These are phyloP conservation scores for Taphrina sp. DNA, from an alignment of 1,139 yeast species.

Conservation along the genomic window DNA sequence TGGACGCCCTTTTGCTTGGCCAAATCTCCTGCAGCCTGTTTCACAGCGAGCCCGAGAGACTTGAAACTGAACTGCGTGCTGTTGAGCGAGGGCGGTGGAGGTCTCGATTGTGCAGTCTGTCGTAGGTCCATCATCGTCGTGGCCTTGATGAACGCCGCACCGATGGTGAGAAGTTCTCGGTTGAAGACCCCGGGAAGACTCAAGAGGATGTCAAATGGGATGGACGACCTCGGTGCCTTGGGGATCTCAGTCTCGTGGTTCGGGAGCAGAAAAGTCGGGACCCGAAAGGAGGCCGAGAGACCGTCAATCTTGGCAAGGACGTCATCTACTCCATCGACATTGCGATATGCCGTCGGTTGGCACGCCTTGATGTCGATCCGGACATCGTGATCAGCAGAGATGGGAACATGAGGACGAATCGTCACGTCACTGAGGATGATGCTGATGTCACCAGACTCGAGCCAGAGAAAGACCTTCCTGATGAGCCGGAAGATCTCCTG, in stretches of 20 bases:
- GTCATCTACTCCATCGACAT: conserved; percentile 15
- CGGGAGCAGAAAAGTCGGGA: conserved; percentile 23
- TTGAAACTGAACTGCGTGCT: conserved; percentile 14
- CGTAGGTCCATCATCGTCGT: conserved; percentile 30
- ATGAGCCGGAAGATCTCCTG: conserved; percentile 27
- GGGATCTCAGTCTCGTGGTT: conserved; percentile 20
- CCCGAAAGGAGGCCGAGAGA: neutral
- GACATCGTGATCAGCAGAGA: conserved; percentile 24
- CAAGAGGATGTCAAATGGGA: conserved; percentile 3
- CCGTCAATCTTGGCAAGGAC: conserved; percentile 24
- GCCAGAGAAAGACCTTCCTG: conserved; percentile 26
- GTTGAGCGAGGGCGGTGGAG: conserved; percentile 14
- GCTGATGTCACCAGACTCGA: conserved; percentile 26
- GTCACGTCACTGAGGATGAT: conserved; percentile 16
- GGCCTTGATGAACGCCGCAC: conserved; percentile 25
- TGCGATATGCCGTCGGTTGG: conserved; percentile 25
- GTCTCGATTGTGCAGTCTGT: conserved; percentile 16
- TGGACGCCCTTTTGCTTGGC: conserved; percentile 30
- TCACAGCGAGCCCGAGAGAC: conserved; percentile 15
- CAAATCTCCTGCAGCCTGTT: conserved; percentile 29
- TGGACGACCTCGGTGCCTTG: neutral
- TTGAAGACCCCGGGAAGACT: conserved; percentile 27
- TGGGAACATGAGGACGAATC: conserved; percentile 18
- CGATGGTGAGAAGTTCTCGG: conserved; percentile 26
- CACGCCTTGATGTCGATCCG: conserved; percentile 11